Evolutionary conservation across 352 stramenopile species (phyloP).

Genomic region (Globisporangium middletonii): DNA sequence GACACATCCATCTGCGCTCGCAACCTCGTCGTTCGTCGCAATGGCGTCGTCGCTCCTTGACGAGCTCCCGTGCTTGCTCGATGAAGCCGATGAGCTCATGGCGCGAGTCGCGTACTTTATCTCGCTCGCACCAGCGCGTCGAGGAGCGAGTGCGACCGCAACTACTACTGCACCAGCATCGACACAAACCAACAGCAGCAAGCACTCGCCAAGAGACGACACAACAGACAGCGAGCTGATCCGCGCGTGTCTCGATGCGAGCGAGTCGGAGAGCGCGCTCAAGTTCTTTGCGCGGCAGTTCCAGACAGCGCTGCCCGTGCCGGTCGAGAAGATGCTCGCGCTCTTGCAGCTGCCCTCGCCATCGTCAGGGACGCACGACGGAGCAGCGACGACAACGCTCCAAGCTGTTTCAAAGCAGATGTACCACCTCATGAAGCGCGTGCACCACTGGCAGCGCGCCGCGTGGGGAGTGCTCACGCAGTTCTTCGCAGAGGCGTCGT

Average conservation of each 20-base stretch:
- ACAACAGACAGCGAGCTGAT: neutral
- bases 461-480: constrained; percentile 40
- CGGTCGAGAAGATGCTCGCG: constrained; percentile 20
- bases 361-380: constrained; percentile 1
- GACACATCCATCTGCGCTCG: no score
- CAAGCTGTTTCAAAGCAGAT: constrained; percentile 19
- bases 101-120: constrained; percentile 36
- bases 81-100: constrained; percentile 56
- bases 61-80: constrained; percentile 53
- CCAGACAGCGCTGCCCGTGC: constrained; percentile 14
- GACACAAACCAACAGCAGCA: neutral
- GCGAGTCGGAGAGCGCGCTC: constrained; percentile 12
- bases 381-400: constrained; percentile 8
- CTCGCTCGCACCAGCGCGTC: neutral
- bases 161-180: neutral
- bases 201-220: neutral
- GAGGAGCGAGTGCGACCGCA: no score
- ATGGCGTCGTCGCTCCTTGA: constrained; percentile 55
- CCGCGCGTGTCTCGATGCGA: constrained; percentile 2
- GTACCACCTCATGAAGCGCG: constrained; percentile 57
- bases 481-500: constrained; percentile 25
- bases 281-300: constrained; percentile 42
- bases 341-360: constrained; percentile 15
- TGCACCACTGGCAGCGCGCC: constrained; percentile 59
- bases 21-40: no score